Evolutionary conservation across 2,329 filamentous ascomycete genomes (phyloP), one percentile per base, ranked within the genome.

Genomic region (Fusarium ambrosium): DNA sequence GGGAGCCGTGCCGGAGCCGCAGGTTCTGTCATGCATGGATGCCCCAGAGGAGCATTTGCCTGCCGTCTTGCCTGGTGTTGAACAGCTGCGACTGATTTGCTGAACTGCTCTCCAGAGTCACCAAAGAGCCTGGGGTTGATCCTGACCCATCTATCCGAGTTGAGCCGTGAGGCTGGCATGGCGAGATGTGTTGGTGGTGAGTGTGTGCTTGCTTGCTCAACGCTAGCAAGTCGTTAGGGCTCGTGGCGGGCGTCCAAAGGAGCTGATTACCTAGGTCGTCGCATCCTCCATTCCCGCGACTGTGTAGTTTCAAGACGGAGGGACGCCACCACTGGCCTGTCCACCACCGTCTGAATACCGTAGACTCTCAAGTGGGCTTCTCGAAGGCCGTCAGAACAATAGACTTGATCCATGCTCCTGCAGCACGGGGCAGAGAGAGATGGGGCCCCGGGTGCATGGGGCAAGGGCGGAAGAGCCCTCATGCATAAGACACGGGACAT

Each of bases 371-470:
- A 43, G 22, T 55, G 45, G 55, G 64, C 77, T 80, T 80, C 79
- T 80, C 73, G 79, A 80, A 80, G 72, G 63, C 64, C 66, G 56
- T 69, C 71, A 74, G 79, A 80, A 79, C 70, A 71, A 76, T 73
- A 68, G 58, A 61, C 68, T 24, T 70, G 62, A 73, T 68, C 76
- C 69, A 77, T 78, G 73, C 63, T 68, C 64, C 48, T 71, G 73
- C 64, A 76, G 75, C 69, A 78, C 74, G 73, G 76, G 74, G 74
- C 73, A 74, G 24, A 68, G 63, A 70, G 72, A 72, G 64, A 76
- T 67, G 76, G 71, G 71, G 68, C 71, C 70, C 72, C 66, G 66
- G 63, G 66, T 45, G 65, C 62, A 76, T 70, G 74, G 76, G 74
- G 58, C 74, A 74, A 77, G 68, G 63, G 68, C 65, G 56, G 61